Base-by-base conservation (phyloP, 495 filamentous ascomycete genomes). In the Cryomyces minteri region DNA sequence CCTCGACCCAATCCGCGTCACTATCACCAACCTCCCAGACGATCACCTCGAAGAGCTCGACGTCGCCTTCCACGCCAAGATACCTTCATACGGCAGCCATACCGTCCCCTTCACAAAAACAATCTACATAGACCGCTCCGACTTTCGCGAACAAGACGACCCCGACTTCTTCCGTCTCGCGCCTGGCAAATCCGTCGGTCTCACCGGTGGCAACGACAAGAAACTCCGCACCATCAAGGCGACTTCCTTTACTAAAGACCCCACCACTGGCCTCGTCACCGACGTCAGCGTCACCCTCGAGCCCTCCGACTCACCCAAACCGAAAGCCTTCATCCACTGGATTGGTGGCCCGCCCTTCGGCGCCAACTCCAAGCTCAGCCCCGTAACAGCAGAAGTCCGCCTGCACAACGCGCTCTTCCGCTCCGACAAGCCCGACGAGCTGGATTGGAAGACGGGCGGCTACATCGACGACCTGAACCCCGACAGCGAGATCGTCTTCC, bases 281-380 rank as follows among this genome's bases (percentile, higher is more conserved):
- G 73, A 82, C 52, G 71, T 88, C 46, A 67, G 67, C 31, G 84
- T 80, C 7, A 7, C 42, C 31, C 31, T 51, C 43, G 18, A 25
- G 18, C 18, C 18, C 18, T 25, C 18, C 18, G 46, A 45, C 10
- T 51, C 29, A 39, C 46, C 39, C 28, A 73, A 65, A 62, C 84
- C 84, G 45, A 94, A 88, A 63, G 77, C 80, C 0, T 87, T 78
- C 60, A 94, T 98, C 58, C 87, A 94, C 53, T 96, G 88, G 88
- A 82, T 94, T 2, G 74, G 63, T 34, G 18, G 18, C 18, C 18
- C 18, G 18, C 18, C 18, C 2, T 65, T 70, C 10, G 69, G 66
- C 5, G 59, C 77, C 10, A 59, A 63, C 0, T 46, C 54, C 7
- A 72, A 80, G 44, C 70, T 72, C 40, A 71, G 71, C 14, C 80